Evolutionary conservation across 306 rosid genomes (phyloP), one percentile per base, ranked within the genome.

Genomic region (Trifolium fragiferum): DNA sequence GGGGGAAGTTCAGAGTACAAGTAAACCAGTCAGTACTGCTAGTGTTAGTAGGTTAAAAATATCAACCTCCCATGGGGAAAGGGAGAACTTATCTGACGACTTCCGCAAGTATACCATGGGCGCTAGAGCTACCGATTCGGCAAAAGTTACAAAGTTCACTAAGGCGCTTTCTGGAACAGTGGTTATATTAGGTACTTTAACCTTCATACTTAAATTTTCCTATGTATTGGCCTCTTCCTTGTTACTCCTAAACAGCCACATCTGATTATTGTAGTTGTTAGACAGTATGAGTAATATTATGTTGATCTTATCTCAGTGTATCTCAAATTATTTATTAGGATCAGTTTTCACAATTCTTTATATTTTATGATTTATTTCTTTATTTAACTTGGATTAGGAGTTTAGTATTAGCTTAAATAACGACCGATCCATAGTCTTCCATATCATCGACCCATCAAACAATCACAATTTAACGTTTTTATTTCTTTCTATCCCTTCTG

Each of bases 41-140:
- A 79, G 50, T 77, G 84, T 71, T 76, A 90, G 67, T 67, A 91
- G 78, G 85, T 81, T 77, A 61, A 89, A 82, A 64, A 37, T 77
- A 35, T 86, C 89, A 72, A 71, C 79, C 20, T 82, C 82, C 5
- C 51, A n/a, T 33, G 40, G 70, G 51, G 53, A 41, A 5, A 66
- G 70, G 35, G 92, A 88, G 37, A 78, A 43, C 78, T 37, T 72
- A 41, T 64, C 89, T 18, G 85, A 83, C 83, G 93, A 85, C 66
- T 74, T 83, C 20, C 87, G 47, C 62, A 91, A 86, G 63, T 81
- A 88, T 66, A 23, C 85, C 37, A 59, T 84, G 72, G 93, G 98
- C 44, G 88, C 92, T 40, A 89, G 98, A 83, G 92, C 98, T 74
- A 89, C 96, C 16, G 98, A 93, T 79, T 85, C 97, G 55, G 90